Evolutionary conservation across 1,284 basidiomycete genomes (phyloP), one percentile per base, ranked within the genome.

Genomic region (Ustilago trichophora): DNA sequence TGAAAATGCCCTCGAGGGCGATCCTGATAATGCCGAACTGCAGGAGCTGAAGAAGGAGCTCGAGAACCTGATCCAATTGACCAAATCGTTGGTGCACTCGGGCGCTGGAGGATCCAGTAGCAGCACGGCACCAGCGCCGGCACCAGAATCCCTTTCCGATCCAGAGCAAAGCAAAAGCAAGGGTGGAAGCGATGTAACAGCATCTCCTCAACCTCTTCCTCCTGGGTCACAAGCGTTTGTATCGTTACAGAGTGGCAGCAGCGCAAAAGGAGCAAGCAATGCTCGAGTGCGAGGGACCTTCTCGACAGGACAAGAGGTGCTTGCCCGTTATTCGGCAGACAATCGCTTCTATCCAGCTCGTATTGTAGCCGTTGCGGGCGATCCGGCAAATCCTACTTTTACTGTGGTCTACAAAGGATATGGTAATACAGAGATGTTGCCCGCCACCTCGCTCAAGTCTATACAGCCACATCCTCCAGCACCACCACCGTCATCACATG

Each of bases 321-420:
- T 93, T 53, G 93, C 94, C 11, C 92, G 92, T 83, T 98, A 95
- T 26, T 34, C 55, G 43, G 65, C 56, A 6, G 78, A 79, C 53
- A 62, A 66, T 4, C 38, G 53, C 10, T 76, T 57, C 44, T 80
- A 77, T 38, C 63, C 73, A 3, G 77, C 78, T 6, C 47, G 63
- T 10, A 62, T 79, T 25, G 62, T 66, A 0, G 90, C 89, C 31
- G 87, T 97, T 34, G 89, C 90, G 44, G 95, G 95, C 35, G 90
- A 92, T 15, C 84, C 87, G 58, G 90, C 92, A 45, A 90, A 91
- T 72, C 88, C 90, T 10, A 88, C 92, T 68, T 98, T 91, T 85
- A 93, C 90, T 75, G 90, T 98, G 78, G 87, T 95, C 33, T 98
- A 96, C 86, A 92, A 92, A 80, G 91, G 91, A 3, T 98, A 97